Evolutionary conservation across 192 early-diverging fungal species (phyloP).

Genomic region (Coemansia sp.): DNA sequence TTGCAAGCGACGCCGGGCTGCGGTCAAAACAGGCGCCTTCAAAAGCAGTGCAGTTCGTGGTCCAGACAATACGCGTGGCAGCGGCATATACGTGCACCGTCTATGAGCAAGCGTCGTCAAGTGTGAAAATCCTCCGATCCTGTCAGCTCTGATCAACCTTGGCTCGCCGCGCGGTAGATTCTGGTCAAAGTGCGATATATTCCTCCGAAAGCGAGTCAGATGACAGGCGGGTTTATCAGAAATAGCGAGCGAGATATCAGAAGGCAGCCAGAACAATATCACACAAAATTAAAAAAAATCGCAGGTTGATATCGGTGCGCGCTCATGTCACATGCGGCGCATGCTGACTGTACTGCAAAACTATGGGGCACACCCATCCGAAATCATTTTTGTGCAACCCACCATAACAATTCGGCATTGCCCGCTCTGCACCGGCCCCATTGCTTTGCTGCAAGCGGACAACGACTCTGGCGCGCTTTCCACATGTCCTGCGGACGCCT

Average conservation of each 20-base stretch:
- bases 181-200: background rate
- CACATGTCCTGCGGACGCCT: background rate
- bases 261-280: background rate
- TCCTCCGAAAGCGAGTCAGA: background rate
- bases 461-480: background rate
- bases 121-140: too few relatives aligned
- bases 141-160: too few relatives aligned
- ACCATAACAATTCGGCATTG: background rate
- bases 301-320: background rate
- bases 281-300: background rate
- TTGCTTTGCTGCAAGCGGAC: too few relatives aligned
- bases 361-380: constrained; percentile 5
- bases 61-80: background rate
- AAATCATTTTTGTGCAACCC: too few relatives aligned
- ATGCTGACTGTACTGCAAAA: background rate
- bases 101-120: too few relatives aligned
- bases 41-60: background rate
- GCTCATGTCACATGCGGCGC: constrained; percentile 2
- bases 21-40: background rate
- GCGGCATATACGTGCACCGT: constrained; percentile 1
- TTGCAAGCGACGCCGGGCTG: background rate
- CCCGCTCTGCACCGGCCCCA: too few relatives aligned
- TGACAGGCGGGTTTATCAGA: background rate
- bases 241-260: background rate
- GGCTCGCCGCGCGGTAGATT: too few relatives aligned